These are phyloP conservation scores for Agaricus bisporus DNA, from an alignment of 768 basidiomycete species.

Conservation along the genomic window DNA sequence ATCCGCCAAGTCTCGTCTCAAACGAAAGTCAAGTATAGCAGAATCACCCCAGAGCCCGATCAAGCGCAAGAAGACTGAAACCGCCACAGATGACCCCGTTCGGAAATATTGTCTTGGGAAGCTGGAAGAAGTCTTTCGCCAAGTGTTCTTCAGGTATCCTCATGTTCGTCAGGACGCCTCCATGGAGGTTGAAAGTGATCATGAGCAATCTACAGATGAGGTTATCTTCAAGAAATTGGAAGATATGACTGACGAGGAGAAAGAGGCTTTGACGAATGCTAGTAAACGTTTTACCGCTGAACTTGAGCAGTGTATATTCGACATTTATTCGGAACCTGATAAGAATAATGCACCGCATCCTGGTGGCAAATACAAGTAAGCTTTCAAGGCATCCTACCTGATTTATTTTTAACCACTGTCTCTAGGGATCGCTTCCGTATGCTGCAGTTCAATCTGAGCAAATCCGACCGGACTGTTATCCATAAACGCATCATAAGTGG, in stretches of 20 bases:
- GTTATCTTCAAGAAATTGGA: conserved; percentile 40
- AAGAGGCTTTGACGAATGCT: conserved; percentile 43
- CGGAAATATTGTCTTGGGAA: conserved; percentile 79
- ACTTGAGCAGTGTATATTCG: conserved; percentile 73
- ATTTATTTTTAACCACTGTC: neutral
- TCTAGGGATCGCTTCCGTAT: conserved; percentile 85
- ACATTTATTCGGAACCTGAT: conserved; percentile 72
- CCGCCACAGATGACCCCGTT: conserved; percentile 57
- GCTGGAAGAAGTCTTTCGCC: conserved; percentile 62
- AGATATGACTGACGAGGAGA: conserved; percentile 57
- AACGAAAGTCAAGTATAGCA: neutral
- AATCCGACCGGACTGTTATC: conserved; percentile 72
- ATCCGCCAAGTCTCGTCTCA: conserved; percentile 21
- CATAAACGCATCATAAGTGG: conserved; percentile 72
- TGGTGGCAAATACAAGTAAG: conserved; percentile 76
- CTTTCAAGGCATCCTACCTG: conserved; percentile 3
- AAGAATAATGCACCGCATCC: conserved; percentile 58
- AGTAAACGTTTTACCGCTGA: conserved; percentile 63
- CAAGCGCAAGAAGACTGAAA: conserved; percentile 17
- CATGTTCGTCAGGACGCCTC: conserved; percentile 34
- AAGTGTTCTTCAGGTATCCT: conserved; percentile 70
- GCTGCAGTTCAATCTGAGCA: conserved; percentile 82
- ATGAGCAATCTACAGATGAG: conserved; percentile 9
- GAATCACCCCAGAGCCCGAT: neutral
- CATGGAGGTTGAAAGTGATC: conserved; percentile 15